Percentiles rank a stretch among this genome's conserved stretches.
These are phyloP conservation scores for Myrmaecium sp. DNA, from an alignment of 2,329 filamentous ascomycete genomes.

Conservation along the genomic window DNA sequence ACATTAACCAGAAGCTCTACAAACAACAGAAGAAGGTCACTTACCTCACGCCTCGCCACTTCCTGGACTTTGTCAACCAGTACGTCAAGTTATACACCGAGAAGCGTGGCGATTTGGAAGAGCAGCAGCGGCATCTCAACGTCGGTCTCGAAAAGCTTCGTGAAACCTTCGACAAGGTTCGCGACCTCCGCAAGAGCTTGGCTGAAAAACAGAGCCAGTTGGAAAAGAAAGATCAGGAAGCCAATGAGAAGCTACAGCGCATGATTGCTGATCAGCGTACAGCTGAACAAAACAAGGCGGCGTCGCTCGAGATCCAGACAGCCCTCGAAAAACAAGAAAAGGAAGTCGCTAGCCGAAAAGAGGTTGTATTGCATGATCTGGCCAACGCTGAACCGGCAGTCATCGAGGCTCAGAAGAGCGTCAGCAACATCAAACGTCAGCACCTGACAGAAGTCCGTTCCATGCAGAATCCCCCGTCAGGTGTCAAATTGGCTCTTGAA, in stretches of 20 bases:
- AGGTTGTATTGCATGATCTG: constrained; percentile 74
- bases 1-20: constrained; percentile 72
- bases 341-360: constrained; percentile 65
- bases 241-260: constrained; percentile 89
- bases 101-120: constrained; percentile 94
- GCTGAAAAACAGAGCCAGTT: constrained; percentile 89
- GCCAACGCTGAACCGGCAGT: constrained; percentile 88
- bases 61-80: constrained; percentile 93
- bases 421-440: constrained; percentile 95
- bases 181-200: constrained; percentile 75
- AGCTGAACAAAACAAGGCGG: constrained; percentile 77
- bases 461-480: constrained; percentile 81
- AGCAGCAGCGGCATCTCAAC: constrained; percentile 95
- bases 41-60: constrained; percentile 89
- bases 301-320: constrained; percentile 75
- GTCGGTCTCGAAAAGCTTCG: constrained; percentile 93
- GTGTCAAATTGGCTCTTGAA: constrained; percentile 82
- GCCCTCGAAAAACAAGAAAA: constrained; percentile 79
- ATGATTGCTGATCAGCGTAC: constrained; percentile 95
- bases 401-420: constrained; percentile 80
- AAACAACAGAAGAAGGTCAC: constrained; percentile 88
- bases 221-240: constrained; percentile 84
- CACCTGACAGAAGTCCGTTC: constrained; percentile 95
- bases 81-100: constrained; percentile 96
- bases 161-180: constrained; percentile 94